Evolutionary conservation across 306 rosid species (phyloP).

Genomic region (Cucurbita argyrosperma): DNA sequence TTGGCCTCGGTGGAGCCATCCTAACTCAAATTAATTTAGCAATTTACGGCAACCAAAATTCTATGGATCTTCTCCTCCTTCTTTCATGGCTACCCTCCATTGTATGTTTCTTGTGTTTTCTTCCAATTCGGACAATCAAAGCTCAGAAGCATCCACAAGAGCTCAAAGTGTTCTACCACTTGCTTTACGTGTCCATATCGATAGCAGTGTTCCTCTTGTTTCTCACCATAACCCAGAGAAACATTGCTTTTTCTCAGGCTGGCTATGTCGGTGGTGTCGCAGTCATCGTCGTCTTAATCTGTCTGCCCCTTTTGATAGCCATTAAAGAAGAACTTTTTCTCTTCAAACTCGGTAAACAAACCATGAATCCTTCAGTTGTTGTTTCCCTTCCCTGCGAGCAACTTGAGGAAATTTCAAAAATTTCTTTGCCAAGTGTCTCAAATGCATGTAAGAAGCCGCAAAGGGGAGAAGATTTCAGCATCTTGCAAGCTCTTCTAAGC

Average conservation of each 20-base stretch:
- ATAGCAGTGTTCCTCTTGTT: conserved; percentile 19
- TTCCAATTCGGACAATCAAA: conserved; percentile 10
- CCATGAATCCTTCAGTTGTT: background rate
- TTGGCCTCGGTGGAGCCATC: background rate
- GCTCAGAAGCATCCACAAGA: conserved; percentile 7
- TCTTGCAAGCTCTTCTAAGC: conserved; percentile 18
- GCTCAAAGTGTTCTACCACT: background rate
- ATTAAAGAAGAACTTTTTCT: conserved; percentile 3
- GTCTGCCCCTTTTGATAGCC: background rate
- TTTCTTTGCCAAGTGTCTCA: background rate
- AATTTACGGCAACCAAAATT: background rate
- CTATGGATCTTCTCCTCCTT: background rate
- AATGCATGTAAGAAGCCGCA: background rate
- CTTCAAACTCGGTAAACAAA: conserved; percentile 9
- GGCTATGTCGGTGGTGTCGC: conserved; percentile 1
- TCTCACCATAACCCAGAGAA: conserved; percentile 4
- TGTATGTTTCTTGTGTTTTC: conserved; percentile 3
- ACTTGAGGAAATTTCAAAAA: background rate
- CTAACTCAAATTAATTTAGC: background rate
- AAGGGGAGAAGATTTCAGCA: background rate
- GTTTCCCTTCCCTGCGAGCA: background rate
- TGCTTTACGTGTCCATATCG: background rate
- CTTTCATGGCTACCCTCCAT: conserved; percentile 20
- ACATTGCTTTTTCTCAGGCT: background rate
- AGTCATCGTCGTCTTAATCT: conserved; percentile 1